phyloP scores from a whole-genome alignment of 2,329 filamentous ascomycete genomes.

The Pseudocercospora ulei region DNA sequence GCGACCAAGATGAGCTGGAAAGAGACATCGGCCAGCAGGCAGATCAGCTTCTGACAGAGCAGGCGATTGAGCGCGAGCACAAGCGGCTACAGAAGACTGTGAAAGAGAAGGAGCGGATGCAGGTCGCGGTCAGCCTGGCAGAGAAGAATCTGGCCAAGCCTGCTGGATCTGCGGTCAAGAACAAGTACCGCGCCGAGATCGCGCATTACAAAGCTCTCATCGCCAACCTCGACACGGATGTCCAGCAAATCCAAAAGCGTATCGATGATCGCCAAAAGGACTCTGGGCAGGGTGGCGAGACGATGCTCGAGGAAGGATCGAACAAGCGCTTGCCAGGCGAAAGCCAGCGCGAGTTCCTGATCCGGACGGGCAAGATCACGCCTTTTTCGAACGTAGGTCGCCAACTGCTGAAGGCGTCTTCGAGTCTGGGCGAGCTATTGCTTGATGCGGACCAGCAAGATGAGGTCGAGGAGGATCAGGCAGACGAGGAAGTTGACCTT shows the following conservation, averaged over 20 bases:
- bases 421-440: conserved; percentile 65
- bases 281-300: conserved; percentile 35
- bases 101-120: conserved; percentile 49
- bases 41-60: conserved; percentile 51
- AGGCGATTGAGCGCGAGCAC: conserved; percentile 54
- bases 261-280: conserved; percentile 63
- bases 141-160: conserved; percentile 50
- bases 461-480: conserved; percentile 40
- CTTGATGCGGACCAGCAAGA: conserved; percentile 65
- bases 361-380: conserved; percentile 94
- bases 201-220: conserved; percentile 57
- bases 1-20: conserved; percentile 83
- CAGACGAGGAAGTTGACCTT: conserved; percentile 22
- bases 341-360: conserved; percentile 76
- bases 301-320: conserved; percentile 40
- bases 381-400: conserved; percentile 75
- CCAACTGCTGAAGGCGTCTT: conserved; percentile 53
- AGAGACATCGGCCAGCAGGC: conserved; percentile 66
- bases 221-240: conserved; percentile 56
- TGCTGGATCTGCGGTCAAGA: conserved; percentile 46
- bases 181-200: conserved; percentile 56
- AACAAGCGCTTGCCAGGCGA: conserved; percentile 64
- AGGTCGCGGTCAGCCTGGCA: conserved; percentile 54
- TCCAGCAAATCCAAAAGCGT: conserved; percentile 68
- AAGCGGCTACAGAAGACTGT: conserved; percentile 52